These are phyloP conservation scores for Fusarium penzigii DNA, from an alignment of 2,329 filamentous ascomycete genomes.

Conservation along the genomic window DNA sequence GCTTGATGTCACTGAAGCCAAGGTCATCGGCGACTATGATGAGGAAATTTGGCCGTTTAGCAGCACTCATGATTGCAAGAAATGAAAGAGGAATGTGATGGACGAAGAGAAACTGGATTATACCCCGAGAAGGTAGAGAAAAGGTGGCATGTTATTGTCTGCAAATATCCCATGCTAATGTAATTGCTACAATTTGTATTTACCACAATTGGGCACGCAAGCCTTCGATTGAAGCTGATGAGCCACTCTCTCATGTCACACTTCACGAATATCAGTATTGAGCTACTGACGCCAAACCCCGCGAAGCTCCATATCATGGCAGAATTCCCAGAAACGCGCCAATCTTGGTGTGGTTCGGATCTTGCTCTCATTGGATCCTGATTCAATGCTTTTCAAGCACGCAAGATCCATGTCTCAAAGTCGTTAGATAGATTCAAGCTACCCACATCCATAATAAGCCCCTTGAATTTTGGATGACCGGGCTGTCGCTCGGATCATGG, in stretches of 20 bases:
- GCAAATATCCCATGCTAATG: background rate
- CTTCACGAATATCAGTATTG: background rate
- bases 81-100: background rate
- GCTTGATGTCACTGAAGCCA: conserved; percentile 25
- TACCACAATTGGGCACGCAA: background rate
- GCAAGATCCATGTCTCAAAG: conserved; percentile 1
- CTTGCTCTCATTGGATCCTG: background rate
- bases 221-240: background rate
- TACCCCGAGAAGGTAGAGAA: background rate
- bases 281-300: background rate
- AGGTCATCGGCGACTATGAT: conserved; percentile 31
- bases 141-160: too few relatives aligned
- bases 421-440: conserved; percentile 1
- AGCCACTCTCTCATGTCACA: background rate
- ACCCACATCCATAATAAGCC: conserved; percentile 1
- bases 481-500: conserved; percentile 4
- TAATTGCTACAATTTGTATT: background rate
- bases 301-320: background rate
- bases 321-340: background rate
- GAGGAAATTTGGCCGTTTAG: conserved; percentile 27
- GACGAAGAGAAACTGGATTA: conserved; percentile 1
- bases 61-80: background rate
- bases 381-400: background rate
- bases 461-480: conserved; percentile 1
- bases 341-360: background rate